phyloP scores from a whole-genome alignment of 1,284 basidiomycete genomes.

The Puccinia triticina region DNA sequence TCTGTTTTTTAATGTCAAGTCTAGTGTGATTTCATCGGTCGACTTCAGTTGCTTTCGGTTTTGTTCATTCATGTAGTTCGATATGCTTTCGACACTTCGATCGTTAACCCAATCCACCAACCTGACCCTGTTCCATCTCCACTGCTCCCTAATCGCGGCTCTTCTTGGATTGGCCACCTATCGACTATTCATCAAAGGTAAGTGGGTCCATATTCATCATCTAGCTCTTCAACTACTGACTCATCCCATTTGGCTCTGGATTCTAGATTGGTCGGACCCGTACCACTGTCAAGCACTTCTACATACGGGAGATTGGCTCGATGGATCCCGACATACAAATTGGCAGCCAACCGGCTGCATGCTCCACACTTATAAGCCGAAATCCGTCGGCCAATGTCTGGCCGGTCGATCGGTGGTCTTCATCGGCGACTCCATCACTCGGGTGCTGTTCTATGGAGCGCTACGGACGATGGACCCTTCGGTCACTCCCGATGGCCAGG shows the following conservation, averaged over 20 bases:
- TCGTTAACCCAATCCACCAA: constrained; percentile 29
- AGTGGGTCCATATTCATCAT: background rate
- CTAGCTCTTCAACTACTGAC: background rate
- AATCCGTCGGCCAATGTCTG: constrained; percentile 53
- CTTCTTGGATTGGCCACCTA: constrained; percentile 40
- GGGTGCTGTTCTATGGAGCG: constrained; percentile 76
- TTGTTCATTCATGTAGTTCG: background rate
- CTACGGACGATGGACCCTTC: constrained; percentile 57
- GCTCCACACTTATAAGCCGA: constrained; percentile 48
- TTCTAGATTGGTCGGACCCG: constrained; percentile 47
- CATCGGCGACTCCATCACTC: constrained; percentile 80
- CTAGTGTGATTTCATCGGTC: too few species aligned
- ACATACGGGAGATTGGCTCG: constrained; percentile 46
- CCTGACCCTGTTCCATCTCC: constrained; percentile 34
- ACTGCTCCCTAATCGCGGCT: constrained; percentile 29
- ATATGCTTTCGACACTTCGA: constrained; percentile 31
- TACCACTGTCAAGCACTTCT: constrained; percentile 50
- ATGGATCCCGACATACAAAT: constrained; percentile 29
- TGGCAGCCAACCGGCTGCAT: constrained; percentile 51
- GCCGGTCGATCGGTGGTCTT: constrained; percentile 67
- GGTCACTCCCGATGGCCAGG: constrained; percentile 60
- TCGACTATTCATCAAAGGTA: constrained; percentile 40
- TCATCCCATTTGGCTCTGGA: background rate
- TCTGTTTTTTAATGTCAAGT: too few species aligned
- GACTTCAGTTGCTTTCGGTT: background rate